phyloP scores from a whole-genome alignment of 371 early-diverging fungal genomes.

The Mortierella sp. region DNA sequence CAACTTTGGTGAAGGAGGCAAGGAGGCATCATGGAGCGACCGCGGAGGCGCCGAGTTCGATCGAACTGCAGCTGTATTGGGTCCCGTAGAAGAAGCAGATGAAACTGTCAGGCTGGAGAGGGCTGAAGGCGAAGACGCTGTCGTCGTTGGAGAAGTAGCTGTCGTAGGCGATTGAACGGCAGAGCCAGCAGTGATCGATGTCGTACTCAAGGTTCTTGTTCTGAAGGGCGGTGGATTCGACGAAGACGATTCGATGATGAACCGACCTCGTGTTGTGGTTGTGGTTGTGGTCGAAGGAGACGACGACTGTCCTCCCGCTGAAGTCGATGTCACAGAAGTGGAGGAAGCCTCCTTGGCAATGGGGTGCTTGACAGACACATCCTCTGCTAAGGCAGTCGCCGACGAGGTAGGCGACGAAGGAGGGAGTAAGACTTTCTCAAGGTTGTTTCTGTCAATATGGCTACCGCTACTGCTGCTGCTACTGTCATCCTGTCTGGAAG shows the following conservation, averaged over 20 bases:
- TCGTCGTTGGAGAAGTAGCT: too few species aligned
- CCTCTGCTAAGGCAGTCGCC: neutral
- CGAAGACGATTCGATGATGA: conserved; percentile 46
- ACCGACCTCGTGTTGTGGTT: conserved; percentile 37
- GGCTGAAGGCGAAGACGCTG: too few species aligned
- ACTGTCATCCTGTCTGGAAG: neutral
- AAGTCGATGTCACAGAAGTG: neutral
- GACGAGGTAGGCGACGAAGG: neutral
- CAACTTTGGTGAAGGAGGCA: too few species aligned
- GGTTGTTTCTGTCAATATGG: neutral
- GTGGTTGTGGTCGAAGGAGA: conserved; percentile 15
- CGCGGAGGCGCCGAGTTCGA: too few species aligned
- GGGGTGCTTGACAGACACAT: neutral
- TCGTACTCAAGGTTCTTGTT: conserved; percentile 40
- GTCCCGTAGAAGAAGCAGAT: too few species aligned
- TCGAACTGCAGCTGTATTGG: too few species aligned
- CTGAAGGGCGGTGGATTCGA: conserved; percentile 8
- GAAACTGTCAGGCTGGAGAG: too few species aligned
- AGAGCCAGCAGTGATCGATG: neutral
- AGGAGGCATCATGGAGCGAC: too few species aligned
- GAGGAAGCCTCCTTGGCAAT: neutral
- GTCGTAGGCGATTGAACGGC: too few species aligned
- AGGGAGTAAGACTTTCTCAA: neutral
- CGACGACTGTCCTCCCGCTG: too few species aligned
- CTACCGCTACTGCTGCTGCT: neutral